Evolutionary conservation across 495 filamentous ascomycete genomes (phyloP), one percentile per base, ranked within the genome.

Genomic region (Aspergillus haitiensis): DNA sequence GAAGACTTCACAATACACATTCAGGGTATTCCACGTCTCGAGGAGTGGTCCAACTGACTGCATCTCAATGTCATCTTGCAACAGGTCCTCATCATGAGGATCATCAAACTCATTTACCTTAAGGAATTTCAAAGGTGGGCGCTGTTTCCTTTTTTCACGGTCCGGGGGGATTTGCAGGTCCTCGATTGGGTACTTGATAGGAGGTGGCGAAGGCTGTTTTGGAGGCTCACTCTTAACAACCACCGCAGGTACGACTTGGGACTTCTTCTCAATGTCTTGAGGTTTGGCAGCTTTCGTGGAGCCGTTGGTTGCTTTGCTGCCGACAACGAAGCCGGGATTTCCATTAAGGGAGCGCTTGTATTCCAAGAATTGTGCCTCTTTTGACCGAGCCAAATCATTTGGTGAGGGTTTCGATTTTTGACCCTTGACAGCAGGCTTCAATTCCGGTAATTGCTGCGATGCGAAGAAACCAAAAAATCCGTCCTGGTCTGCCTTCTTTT

Each of bases 1-100:
- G 65, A 91, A 96, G 9, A 97, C 87, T 67, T 96, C 90, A 65
- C 91, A 95, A 67, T 95, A 97, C 35, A 98, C 93, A 67, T 96
- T 98, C 27, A 98, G 80, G 6, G 93, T 97, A 60, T 96, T 89
- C 95, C 95, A 98, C 0, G 88, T 91, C 72, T 96, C 92, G 32
- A 97, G 75, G 9, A 97, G 76, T 11, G 83, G 79, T 1, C 91
- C 91, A 9, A 95, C 84, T 3, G 90, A 91, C 65, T 88, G 84
- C 83, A 92, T 91, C 13, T 83, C 74, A 55, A 97, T 84, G 40
- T 86, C 86, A 60, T 83, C 81, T n/a, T 70, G 65, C 60, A 80
- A 57, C 7, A 78, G 62, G 51, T 78, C 65, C 52, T 77, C 75
- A 34, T 72, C 68, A 21, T 69, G 69, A 12, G 72, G 59, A 54